Percentiles rank a stretch among this genome's conserved stretches.
Conservation (phyloP, 192 early-diverging fungal genomes). For the Backusella tuberculispora region DNA sequence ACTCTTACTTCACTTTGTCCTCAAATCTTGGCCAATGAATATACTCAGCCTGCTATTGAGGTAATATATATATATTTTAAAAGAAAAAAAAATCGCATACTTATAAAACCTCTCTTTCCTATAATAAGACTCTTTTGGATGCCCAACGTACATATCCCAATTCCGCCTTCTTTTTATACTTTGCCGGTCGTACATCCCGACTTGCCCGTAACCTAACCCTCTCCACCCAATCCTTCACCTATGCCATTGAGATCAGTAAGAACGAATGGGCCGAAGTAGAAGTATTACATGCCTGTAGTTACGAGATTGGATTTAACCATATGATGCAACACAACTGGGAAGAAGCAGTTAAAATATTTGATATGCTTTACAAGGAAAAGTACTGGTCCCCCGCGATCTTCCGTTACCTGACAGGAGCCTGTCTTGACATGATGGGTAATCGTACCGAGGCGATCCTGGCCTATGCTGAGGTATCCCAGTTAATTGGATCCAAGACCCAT, state of each 20-base stretch:
- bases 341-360: conserved; percentile 43
- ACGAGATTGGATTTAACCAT: conserved; percentile 52
- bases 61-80: conserved; percentile 20
- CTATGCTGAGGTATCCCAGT: conserved; percentile 50
- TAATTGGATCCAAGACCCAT: conserved; percentile 44
- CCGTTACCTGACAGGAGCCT: conserved; percentile 48
- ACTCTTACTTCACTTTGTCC: conserved; percentile 31
- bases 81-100: background rate
- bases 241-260: conserved; percentile 45
- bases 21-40: conserved; percentile 27
- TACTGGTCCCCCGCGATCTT: conserved; percentile 56
- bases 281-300: conserved; percentile 45
- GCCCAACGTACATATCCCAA: conserved; percentile 48
- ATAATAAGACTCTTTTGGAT: conserved; percentile 40
- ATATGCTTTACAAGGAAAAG: conserved; percentile 43
- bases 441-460: conserved; percentile 72
- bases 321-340: conserved; percentile 50
- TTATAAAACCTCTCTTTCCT: background rate
- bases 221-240: conserved; percentile 48
- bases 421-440: conserved; percentile 57
- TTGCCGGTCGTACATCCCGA: conserved; percentile 50
- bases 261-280: conserved; percentile 47
- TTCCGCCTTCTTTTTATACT: conserved; percentile 57
- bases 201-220: conserved; percentile 42
- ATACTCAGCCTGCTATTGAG: conserved; percentile 30